Base-by-base conservation (phyloP, 2,329 filamentous ascomycete species). In the Lasiodiplodia sp. region DNA sequence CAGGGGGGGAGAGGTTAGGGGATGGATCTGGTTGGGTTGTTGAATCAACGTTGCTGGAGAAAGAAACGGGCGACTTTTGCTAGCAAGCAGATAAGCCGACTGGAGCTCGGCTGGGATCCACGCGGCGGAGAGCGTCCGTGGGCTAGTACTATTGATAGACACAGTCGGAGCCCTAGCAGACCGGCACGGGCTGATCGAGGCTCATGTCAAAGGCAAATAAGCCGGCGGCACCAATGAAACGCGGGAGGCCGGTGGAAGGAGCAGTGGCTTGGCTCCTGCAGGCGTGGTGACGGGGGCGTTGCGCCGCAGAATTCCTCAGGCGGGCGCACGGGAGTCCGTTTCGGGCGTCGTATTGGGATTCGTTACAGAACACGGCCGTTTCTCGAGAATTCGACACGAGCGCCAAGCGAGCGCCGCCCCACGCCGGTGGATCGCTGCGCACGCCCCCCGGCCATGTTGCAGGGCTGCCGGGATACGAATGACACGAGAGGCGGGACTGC, bases 371-470 rank as follows among this genome's bases (percentile, higher is more conserved):
- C 60, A 64, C 60, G 60, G 60, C 60, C 60, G 60, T 64, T 64
- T 64, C 60, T 64, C 60, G 60, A 64, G 60, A 52, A 38, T 64
- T 64, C 60, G 60, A 64, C 60, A 64, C 60, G 60, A 64, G 60
- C 25, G 60, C 60, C 60, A 52, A 51, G 60, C 60, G 60, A 62
- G 44, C 44, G 18, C 11, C 40, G 58, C 58, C 58, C 58, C 58
- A 62, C 58, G 37, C 23, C 57, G 60, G 60, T 64, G 60, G 60
- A 64, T 64, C 60, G 47, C 60, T 49, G 60, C 25, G 60, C 58
- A 63, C 58, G 58, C 58, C 25, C 40, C 58, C 2, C 18, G 4
- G 28, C 23, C 12, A 25, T 11, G 47, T 37, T 52, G 60, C 60
- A 64, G 60, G 60, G 60, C 60, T 64, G 60, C 40, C 38, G 60